Conservation (phyloP, 129 eudicot genomes). For the Lactuca saligna region DNA sequence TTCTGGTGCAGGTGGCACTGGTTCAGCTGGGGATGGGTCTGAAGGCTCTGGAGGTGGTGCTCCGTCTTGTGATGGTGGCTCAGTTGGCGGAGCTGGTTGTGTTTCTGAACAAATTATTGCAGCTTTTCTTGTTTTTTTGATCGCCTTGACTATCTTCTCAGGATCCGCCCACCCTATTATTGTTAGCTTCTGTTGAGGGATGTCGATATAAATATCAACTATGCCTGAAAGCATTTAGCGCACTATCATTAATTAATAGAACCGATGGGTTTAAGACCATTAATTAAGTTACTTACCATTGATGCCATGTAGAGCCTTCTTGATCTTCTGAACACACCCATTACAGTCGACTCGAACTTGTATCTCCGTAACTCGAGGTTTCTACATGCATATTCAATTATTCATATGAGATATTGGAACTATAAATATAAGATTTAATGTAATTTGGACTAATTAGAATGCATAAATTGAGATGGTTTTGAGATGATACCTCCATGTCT, state of each 20-base stretch:
- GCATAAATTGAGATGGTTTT: conserved; percentile 4
- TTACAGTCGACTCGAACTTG: conserved; percentile 88
- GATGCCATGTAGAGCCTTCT: conserved; percentile 79
- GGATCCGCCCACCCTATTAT: conserved; percentile 71
- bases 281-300: conserved; percentile 48
- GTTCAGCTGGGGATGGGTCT: conserved; percentile 42
- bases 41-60: conserved; percentile 42
- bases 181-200: conserved; percentile 63
- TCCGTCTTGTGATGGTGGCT: conserved; percentile 38
- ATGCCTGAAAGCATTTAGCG: conserved; percentile 50
- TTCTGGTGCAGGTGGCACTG: conserved; percentile 45
- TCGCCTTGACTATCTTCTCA: conserved; percentile 56
- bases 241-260: not conserved
- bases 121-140: conserved; percentile 64
- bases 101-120: conserved; percentile 63
- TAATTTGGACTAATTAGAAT: not conserved
- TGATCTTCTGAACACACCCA: conserved; percentile 93
- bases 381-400: conserved; percentile 49
- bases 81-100: conserved; percentile 37
- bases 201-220: conserved; percentile 51
- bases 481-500: conserved; percentile 61
- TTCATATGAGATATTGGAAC: conserved; percentile 13
- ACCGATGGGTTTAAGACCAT: not conserved
- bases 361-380: conserved; percentile 72
- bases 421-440: conserved; percentile 2